These are phyloP conservation scores for Pyrus betulifolia DNA, from an alignment of 306 rosid species.

Conservation along the genomic window DNA sequence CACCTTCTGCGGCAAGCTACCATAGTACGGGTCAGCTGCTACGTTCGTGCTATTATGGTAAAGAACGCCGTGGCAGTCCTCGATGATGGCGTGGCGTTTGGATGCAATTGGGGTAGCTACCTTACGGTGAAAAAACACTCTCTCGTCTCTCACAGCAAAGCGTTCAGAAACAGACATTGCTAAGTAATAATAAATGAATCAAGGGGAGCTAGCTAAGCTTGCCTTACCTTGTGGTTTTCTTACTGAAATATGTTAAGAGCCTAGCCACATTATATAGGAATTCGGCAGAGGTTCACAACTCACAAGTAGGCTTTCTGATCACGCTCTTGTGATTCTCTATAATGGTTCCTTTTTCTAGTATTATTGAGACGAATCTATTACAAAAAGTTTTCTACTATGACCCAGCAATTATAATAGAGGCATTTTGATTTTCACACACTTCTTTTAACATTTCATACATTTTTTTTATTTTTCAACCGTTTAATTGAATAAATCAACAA, in stretches of 20 bases:
- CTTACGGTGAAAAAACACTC: not conserved
- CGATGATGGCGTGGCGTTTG: not conserved
- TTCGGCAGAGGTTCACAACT: not conserved
- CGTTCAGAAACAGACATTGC: not conserved
- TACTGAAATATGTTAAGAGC: not conserved
- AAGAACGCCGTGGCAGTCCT: not conserved
- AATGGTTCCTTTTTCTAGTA: no score
- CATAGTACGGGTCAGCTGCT: not conserved
- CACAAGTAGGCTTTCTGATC: not conserved
- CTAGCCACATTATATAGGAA: not conserved
- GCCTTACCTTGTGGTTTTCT: not conserved
- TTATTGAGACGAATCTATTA: no score
- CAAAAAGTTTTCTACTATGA: no score
- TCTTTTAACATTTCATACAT: no score
- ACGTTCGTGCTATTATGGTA: not conserved
- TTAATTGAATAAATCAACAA: no score
- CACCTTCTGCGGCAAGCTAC: not conserved
- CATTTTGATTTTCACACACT: no score
- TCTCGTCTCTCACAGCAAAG: not conserved
- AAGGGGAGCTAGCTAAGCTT: not conserved
- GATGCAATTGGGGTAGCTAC: not conserved
- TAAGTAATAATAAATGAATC: not conserved
- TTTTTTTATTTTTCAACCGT: no score
- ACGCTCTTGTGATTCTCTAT: no score
- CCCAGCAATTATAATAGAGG: no score